phyloP scores from a whole-genome alignment of 345 rosid species.

The Trapa bicornis region DNA sequence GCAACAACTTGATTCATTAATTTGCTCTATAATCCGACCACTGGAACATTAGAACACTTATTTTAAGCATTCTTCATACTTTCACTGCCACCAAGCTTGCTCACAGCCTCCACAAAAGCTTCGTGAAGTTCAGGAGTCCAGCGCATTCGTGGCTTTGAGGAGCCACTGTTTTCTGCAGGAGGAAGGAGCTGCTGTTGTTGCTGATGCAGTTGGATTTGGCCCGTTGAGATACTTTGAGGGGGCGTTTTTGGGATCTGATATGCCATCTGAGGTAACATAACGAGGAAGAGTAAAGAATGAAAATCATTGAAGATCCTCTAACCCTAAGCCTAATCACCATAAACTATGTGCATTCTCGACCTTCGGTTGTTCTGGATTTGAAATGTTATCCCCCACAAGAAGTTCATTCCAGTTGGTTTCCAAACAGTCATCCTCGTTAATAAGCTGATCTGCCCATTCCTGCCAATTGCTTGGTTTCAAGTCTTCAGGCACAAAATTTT shows the following conservation, averaged over 20 bases:
- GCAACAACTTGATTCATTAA: slow-evolving; percentile 11
- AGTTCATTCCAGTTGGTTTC: slow-evolving; percentile 46
- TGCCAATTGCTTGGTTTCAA: slow-evolving; percentile 56
- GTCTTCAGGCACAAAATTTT: slow-evolving; percentile 38
- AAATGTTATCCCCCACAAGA: slow-evolving; percentile 31
- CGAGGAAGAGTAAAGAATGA: slow-evolving; percentile 12
- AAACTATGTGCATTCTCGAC: slow-evolving; percentile 19
- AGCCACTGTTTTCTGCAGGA: slow-evolving; percentile 45
- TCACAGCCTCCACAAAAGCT: slow-evolving; percentile 82
- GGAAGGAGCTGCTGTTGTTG: slow-evolving; percentile 9
- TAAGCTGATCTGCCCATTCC: slow-evolving; percentile 80
- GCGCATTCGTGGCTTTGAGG: slow-evolving; percentile 77
- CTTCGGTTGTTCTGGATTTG: slow-evolving; percentile 45
- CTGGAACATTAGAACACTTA: background rate
- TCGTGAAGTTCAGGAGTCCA: slow-evolving; percentile 95
- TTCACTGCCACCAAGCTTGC: slow-evolving; percentile 74
- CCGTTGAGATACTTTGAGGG: slow-evolving; percentile 17
- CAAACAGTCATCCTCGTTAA: slow-evolving; percentile 53
- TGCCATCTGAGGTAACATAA: slow-evolving; percentile 37
- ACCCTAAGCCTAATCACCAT: slow-evolving; percentile 3
- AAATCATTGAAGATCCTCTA: slow-evolving; percentile 1
- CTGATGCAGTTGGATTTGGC: slow-evolving; percentile 33
- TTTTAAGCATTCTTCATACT: slow-evolving; percentile 23
- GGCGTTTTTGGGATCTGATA: slow-evolving; percentile 36
- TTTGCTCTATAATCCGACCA: background rate